phyloP scores from a whole-genome alignment of 176 grass and related monocot genomes.

The Calamus simplicifolius region DNA sequence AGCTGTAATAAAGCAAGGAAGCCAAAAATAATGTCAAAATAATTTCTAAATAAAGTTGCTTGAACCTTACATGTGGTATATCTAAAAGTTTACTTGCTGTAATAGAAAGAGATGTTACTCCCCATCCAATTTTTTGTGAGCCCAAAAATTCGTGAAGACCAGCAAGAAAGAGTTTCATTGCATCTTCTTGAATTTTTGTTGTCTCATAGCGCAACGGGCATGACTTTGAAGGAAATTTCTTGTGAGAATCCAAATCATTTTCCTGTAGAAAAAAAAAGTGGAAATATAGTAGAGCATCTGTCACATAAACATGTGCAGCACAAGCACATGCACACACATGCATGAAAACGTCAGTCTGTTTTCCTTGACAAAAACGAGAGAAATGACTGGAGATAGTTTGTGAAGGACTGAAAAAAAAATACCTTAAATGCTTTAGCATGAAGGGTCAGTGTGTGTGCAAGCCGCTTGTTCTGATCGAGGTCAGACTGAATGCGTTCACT shows the following conservation, averaged over 20 bases:
- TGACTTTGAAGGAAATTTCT: conserved; percentile 96
- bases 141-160: conserved; percentile 74
- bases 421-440: conserved; percentile 80
- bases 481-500: conserved; percentile 83
- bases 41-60: background rate
- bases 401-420: conserved; percentile 4
- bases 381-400: background rate
- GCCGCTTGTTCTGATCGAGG: conserved; percentile 77
- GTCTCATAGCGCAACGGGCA: conserved; percentile 85
- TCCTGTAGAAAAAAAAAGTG: conserved; percentile 21
- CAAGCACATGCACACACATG: background rate
- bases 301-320: background rate
- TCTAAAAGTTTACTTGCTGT: conserved; percentile 91
- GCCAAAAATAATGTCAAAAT: background rate
- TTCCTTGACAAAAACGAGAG: background rate
- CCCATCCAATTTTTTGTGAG: conserved; percentile 63
- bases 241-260: conserved; percentile 33
- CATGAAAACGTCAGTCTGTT: background rate
- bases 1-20: too few species aligned
- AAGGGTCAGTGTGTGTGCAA: conserved; percentile 69
- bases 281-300: background rate
- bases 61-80: conserved; percentile 52
- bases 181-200: conserved; percentile 88
- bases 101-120: conserved; percentile 85
- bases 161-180: conserved; percentile 76